Conservation (phyloP, 1,139 yeast genomes). For the Kurtzmaniella quercitrusa region DNA sequence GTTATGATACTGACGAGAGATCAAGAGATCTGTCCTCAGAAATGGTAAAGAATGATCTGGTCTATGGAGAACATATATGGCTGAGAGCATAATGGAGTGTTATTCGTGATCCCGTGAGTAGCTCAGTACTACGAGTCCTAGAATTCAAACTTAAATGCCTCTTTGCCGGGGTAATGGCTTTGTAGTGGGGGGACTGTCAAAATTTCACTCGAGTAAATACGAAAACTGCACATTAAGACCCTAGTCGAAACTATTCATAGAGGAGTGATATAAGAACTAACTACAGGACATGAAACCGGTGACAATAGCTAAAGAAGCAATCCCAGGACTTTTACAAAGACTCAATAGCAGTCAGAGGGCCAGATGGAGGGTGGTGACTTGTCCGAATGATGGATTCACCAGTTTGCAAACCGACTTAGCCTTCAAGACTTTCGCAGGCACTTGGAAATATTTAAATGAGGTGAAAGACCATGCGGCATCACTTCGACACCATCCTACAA, state of each 20-base stretch:
- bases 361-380: background rate
- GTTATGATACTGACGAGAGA: conserved; percentile 34
- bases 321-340: conserved; percentile 1
- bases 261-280: too few relatives aligned
- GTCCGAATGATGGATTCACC: background rate
- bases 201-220: background rate
- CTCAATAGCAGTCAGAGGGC: conserved; percentile 4
- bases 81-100: conserved; percentile 28
- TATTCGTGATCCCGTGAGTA: background rate
- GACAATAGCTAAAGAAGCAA: background rate
- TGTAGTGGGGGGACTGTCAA: background rate
- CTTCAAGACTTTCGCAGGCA: conserved; percentile 50
- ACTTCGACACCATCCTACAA: conserved; percentile 71
- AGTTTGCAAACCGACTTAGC: conserved; percentile 25
- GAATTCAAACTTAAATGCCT: background rate
- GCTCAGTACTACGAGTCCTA: background rate
- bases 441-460: conserved; percentile 63
- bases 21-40: conserved; percentile 31
- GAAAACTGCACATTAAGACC: conserved; percentile 1
- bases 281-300: conserved; percentile 3
- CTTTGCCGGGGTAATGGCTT: background rate
- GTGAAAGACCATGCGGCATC: conserved; percentile 59
- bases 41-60: conserved; percentile 26
- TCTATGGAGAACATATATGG: conserved; percentile 34
- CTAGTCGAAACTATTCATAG: too few relatives aligned